Evolutionary conservation across 2,329 filamentous ascomycete species (phyloP), one percentile per base, ranked within the genome.

Genomic region (Drechmeria coniospora): DNA sequence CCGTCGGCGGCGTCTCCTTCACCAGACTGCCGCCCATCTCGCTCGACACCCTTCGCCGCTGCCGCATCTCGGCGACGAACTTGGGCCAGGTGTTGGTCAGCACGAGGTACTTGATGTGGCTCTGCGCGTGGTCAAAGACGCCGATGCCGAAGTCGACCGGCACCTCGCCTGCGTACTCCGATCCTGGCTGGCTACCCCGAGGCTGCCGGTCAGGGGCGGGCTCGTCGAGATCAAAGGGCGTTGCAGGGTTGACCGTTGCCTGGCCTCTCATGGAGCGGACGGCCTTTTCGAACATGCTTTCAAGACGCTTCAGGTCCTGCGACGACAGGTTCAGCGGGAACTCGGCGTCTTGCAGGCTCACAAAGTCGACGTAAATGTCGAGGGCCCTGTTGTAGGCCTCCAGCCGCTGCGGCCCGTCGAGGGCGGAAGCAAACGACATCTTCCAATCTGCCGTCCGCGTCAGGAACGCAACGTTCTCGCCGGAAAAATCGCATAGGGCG

Each of bases 401-500:
- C 11, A 55, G 56, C 2, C 22, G 9, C 7, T 23, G 23, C 7
- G 28, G 25, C 8, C 22, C 18, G 9, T 14, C 22, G 1, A 30
- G 15, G 1, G 28, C 24, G 4, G 30, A 28, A 30, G 36, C 19
- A 39, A 40, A 37, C 2, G 43, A 44, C 4, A 41, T 37, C 42
- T 66, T 71, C 66, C 68, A 77, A 27, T 58, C 53, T 1, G 59
- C 50, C 3, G 73, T 59, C 13, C 56, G 52, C 10, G 59, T 68
- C 3, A 79, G 52, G 45, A 79, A 79, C 20, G 71, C 63, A 36
- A 79, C 71, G 43, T 79, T 79, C 46, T 79, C 74, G 8, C 72
- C 74, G 0, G 73, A 77, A 41, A 79, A 78, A 37, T 79, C 74
- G 22, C 64, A 60, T 1, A 66, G 54, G 0, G 73, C 73, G 0